Percentiles rank a stretch among this genome's conserved stretches.
Evolutionary conservation across 176 grass and related monocot species (phyloP).

Genomic region (Saccharum officinarum): DNA sequence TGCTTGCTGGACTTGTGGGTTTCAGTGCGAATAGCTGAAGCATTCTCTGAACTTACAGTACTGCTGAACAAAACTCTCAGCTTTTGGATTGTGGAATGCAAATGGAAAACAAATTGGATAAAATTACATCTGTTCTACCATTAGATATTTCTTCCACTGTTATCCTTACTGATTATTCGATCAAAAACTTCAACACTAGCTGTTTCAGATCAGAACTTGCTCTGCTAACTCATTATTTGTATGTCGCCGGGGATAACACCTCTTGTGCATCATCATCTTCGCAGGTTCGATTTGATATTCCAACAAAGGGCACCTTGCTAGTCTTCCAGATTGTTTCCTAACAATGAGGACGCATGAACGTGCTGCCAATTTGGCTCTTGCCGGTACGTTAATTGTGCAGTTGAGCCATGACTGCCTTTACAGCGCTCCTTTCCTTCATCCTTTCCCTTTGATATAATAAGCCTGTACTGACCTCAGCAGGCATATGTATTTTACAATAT

Average conservation of each 20-base stretch:
- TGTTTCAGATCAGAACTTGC: not conserved
- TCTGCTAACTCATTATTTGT: constrained; percentile 2
- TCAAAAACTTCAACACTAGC: not conserved
- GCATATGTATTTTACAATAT: constrained; percentile 19
- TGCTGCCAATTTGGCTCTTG: constrained; percentile 74
- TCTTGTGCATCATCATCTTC: not conserved
- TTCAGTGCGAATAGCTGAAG: not conserved
- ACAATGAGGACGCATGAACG: constrained; percentile 69
- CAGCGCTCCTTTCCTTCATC: not conserved
- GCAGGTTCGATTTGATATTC: not conserved
- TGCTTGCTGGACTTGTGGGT: not conserved
- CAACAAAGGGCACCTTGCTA: not conserved
- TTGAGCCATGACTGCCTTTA: not conserved
- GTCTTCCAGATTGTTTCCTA: not conserved
- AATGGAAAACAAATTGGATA: not conserved
- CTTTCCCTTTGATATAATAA: not conserved
- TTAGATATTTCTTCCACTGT: not conserved
- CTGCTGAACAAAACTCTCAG: not conserved
- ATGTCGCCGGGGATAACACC: not conserved
- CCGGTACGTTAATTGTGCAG: constrained; percentile 39
- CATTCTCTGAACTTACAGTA: not conserved
- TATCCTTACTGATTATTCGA: not conserved
- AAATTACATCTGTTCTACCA: not conserved
- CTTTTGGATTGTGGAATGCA: not conserved
- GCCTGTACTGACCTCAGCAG: not conserved